Percentiles rank a stretch among this genome's conserved stretches.
Conservation (phyloP, 148 eudicot genomes). For the Persicaria tinctoria region DNA sequence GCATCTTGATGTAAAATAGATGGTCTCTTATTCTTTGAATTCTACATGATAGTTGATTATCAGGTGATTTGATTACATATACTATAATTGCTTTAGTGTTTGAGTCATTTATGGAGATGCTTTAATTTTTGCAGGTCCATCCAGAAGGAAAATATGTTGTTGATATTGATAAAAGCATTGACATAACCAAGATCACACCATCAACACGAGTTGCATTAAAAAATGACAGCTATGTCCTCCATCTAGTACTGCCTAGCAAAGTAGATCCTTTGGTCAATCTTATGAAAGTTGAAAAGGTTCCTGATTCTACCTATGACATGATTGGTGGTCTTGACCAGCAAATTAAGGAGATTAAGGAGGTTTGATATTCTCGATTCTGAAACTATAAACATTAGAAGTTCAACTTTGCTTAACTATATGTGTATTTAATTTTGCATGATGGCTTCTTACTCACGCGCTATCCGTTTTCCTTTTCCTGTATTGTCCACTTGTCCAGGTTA, state of each 20-base stretch:
- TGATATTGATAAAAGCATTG: slow-evolving; percentile 67
- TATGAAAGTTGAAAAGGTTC: slow-evolving; percentile 84
- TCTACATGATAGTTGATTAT: neutral
- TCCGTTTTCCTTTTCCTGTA: neutral
- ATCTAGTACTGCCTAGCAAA: slow-evolving; percentile 69
- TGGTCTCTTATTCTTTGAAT: neutral
- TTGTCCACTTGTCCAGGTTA: slow-evolving; percentile 34
- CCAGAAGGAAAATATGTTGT: slow-evolving; percentile 86
- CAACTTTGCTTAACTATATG: neutral
- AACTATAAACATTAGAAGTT: neutral
- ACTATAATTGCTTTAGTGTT: neutral
- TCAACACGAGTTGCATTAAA: slow-evolving; percentile 72
- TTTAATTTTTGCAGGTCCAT: slow-evolving; percentile 41
- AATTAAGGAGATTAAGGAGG: slow-evolving; percentile 85
- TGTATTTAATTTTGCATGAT: slow-evolving; percentile 1
- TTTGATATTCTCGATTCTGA: slow-evolving; percentile 10
- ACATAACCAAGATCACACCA: slow-evolving; percentile 68
- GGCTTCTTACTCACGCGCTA: neutral
- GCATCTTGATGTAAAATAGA: neutral
- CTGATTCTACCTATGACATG: slow-evolving; percentile 79
- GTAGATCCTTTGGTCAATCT: slow-evolving; percentile 80
- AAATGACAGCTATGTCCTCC: slow-evolving; percentile 77
- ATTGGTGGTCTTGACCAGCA: slow-evolving; percentile 87
- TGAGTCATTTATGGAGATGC: neutral
- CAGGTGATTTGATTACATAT: neutral